A percentile compares a stretch with the other conserved stretches of the same genome.
These are phyloP conservation scores for Arabis hirsuta DNA, from an alignment of 345 rosid species.

Conservation along the genomic window DNA sequence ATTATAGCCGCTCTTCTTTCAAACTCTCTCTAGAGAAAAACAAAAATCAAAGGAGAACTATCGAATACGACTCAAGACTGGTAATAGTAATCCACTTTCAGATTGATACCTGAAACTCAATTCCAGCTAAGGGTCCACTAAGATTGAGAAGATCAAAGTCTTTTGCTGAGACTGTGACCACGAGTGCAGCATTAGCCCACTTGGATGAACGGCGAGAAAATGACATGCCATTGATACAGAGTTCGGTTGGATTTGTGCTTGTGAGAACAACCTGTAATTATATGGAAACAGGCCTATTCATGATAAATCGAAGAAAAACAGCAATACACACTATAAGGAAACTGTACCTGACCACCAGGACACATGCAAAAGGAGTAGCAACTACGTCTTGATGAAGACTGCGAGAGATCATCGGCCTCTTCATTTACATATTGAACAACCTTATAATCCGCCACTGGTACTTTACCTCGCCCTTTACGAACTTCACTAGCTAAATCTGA, in stretches of 20 bases:
- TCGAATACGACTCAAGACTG: slow-evolving; percentile 7
- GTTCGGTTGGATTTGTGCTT: slow-evolving; percentile 79
- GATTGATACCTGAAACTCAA: slow-evolving; percentile 80
- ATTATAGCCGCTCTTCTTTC: slow-evolving; percentile 83
- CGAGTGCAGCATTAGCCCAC: slow-evolving; percentile 98
- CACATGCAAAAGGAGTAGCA: slow-evolving; percentile 99
- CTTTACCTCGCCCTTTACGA: slow-evolving; percentile 79
- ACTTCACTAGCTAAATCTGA: slow-evolving; percentile 73
- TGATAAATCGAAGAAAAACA: neutral
- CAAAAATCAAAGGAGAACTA: slow-evolving; percentile 14
- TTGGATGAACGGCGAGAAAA: slow-evolving; percentile 94
- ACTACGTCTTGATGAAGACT: slow-evolving; percentile 52
- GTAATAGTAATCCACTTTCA: slow-evolving; percentile 3
- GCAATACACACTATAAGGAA: slow-evolving; percentile 9
- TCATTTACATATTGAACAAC: slow-evolving; percentile 65
- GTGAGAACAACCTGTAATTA: slow-evolving; percentile 85
- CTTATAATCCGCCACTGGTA: slow-evolving; percentile 95
- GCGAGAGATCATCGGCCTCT: slow-evolving; percentile 42
- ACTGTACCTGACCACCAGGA: slow-evolving; percentile 94
- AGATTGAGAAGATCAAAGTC: slow-evolving; percentile 74
- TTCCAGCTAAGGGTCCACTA: slow-evolving; percentile 88
- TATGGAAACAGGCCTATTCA: slow-evolving; percentile 2
- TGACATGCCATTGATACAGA: slow-evolving; percentile 97
- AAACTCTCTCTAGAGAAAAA: slow-evolving; percentile 72
- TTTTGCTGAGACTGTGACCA: slow-evolving; percentile 66